A percentile compares a stretch with the other conserved stretches of the same genome.
These are phyloP conservation scores for Suillus sp. DNA, from an alignment of 768 basidiomycete genomes.

Conservation along the genomic window DNA sequence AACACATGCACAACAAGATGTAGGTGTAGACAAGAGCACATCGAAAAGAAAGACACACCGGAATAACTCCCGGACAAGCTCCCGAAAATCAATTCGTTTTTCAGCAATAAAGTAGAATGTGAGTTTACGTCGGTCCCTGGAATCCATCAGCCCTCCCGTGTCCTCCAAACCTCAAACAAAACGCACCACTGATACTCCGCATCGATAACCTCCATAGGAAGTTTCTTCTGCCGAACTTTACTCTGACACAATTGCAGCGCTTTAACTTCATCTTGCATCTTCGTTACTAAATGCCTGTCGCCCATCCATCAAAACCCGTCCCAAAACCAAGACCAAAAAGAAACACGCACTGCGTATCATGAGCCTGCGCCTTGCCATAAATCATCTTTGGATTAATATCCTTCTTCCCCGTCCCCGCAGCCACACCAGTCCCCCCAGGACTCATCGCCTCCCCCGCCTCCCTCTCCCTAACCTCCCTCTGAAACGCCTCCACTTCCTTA, in stretches of 20 bases:
- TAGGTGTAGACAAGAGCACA: not conserved
- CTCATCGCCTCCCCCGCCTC: slow-evolving; percentile 45
- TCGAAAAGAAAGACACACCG: slow-evolving; percentile 46
- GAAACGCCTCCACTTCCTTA: slow-evolving; percentile 88
- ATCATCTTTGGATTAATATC: slow-evolving; percentile 98
- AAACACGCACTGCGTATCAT: slow-evolving; percentile 75
- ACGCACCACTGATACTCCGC: slow-evolving; percentile 97
- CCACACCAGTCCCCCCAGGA: slow-evolving; percentile 44
- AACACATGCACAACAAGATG: not conserved
- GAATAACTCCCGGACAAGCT: slow-evolving; percentile 93
- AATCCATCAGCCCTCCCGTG: not conserved
- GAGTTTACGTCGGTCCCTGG: slow-evolving; percentile 94
- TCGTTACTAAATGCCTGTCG: slow-evolving; percentile 69
- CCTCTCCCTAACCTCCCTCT: slow-evolving; percentile 74
- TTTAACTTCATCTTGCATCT: slow-evolving; percentile 89
- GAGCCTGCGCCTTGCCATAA: slow-evolving; percentile 80
- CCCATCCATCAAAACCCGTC: slow-evolving; percentile 11
- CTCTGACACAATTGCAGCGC: slow-evolving; percentile 89
- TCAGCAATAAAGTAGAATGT: slow-evolving; percentile 98
- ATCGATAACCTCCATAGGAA: slow-evolving; percentile 98
- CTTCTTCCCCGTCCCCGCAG: slow-evolving; percentile 57
- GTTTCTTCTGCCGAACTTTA: slow-evolving; percentile 90
- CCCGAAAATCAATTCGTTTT: slow-evolving; percentile 93
- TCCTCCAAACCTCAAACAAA: not conserved
- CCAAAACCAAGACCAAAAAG: slow-evolving; percentile 4